These are phyloP conservation scores for Ophiostoma ulmi DNA, from an alignment of 2,329 filamentous ascomycete genomes.

Conservation along the genomic window DNA sequence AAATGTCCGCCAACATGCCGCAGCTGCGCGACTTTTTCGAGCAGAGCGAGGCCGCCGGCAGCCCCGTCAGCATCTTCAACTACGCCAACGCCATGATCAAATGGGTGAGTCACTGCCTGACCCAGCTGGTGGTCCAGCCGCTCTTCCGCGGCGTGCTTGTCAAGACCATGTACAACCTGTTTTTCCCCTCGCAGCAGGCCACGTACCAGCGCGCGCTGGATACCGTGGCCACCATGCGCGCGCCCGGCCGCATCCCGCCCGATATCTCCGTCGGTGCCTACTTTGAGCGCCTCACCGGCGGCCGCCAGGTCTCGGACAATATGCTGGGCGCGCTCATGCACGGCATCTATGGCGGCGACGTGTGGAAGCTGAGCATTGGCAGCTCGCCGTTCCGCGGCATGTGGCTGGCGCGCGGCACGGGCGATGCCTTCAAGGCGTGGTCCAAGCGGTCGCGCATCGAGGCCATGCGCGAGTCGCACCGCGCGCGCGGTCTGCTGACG, in stretches of 20 bases:
- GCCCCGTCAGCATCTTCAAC: slow-evolving; percentile 23
- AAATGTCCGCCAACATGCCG: slow-evolving; percentile 21
- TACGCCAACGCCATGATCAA: slow-evolving; percentile 11
- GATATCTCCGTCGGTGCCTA: slow-evolving; percentile 73
- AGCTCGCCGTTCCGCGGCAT: slow-evolving; percentile 25
- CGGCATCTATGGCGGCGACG: slow-evolving; percentile 88
- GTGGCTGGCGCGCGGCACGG: slow-evolving; percentile 22
- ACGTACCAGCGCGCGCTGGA: slow-evolving; percentile 10
- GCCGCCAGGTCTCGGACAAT: slow-evolving; percentile 59
- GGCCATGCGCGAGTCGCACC: neutral
- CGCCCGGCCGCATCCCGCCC: slow-evolving; percentile 32
- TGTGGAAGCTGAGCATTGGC: slow-evolving; percentile 66
- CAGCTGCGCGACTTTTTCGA: slow-evolving; percentile 9
- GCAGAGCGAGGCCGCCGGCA: slow-evolving; percentile 28
- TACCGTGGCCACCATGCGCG: slow-evolving; percentile 27
- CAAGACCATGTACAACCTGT: slow-evolving; percentile 16
- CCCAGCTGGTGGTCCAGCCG: slow-evolving; percentile 39
- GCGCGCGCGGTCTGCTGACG: neutral
- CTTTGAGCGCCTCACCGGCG: slow-evolving; percentile 47
- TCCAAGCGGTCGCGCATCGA: neutral
- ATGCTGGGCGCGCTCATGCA: slow-evolving; percentile 71
- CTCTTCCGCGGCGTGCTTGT: slow-evolving; percentile 44
- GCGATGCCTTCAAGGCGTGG: slow-evolving; percentile 5
- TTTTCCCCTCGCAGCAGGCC: slow-evolving; percentile 5
- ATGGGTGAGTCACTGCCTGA: slow-evolving; percentile 7